Conservation (phyloP, 441 rosid genomes). For the Euphorbia neoarborescens region DNA sequence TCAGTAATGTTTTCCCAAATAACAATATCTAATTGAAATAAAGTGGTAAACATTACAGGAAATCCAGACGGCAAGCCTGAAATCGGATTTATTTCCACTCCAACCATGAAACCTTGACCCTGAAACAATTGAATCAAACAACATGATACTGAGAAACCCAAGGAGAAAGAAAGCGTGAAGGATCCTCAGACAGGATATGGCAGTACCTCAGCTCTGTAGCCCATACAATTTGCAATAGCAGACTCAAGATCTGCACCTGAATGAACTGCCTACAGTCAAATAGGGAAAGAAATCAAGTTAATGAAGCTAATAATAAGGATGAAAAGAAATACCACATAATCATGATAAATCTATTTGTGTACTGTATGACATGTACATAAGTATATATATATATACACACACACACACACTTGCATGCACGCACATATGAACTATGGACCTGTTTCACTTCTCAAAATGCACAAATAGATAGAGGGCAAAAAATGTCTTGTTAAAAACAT, state of each 20-base stretch:
- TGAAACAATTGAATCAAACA: constrained; percentile 27
- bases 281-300: constrained; percentile 15
- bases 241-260: constrained; percentile 99
- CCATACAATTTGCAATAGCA: constrained; percentile 90
- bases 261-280: constrained; percentile 78
- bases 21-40: constrained; percentile 18
- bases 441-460: neutral
- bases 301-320: constrained; percentile 12
- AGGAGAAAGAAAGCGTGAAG: constrained; percentile 18
- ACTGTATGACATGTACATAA: neutral
- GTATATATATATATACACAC: no score
- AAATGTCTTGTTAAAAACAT: neutral
- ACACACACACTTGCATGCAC: neutral
- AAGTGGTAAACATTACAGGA: constrained; percentile 50
- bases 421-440: neutral
- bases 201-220: constrained; percentile 71
- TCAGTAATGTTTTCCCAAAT: no score
- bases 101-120: constrained; percentile 99
- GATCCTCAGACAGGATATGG: constrained; percentile 24
- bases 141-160: constrained; percentile 17
- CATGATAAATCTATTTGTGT: neutral
- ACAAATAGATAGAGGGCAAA: neutral
- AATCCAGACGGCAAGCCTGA: constrained; percentile 86
- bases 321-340: constrained; percentile 6
- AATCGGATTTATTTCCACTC: constrained; percentile 86